These are phyloP conservation scores for Cladosporium sp. DNA, from an alignment of 2,329 filamentous ascomycete species.

Conservation along the genomic window DNA sequence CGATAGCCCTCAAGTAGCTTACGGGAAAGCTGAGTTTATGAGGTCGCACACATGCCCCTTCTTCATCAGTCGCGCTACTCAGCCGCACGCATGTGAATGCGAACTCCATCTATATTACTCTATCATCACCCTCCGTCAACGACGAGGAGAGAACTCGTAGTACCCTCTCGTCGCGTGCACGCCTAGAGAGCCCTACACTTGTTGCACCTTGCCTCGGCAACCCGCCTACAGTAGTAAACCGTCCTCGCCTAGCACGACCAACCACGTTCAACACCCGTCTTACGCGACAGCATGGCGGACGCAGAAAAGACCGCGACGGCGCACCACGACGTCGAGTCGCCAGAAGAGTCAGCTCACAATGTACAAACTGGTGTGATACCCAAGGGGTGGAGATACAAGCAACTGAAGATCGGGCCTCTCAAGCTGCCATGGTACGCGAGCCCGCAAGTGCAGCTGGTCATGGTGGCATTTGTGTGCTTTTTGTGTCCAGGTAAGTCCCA, in stretches of 20 bases:
- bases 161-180: too few species aligned
- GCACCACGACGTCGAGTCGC: conserved; percentile 12
- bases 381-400: conserved; percentile 46
- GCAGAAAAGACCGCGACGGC: conserved; percentile 18
- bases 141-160: too few species aligned
- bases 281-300: conserved; percentile 14
- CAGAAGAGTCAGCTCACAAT: conserved; percentile 14
- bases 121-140: too few species aligned
- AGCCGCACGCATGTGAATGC: conserved; percentile 6
- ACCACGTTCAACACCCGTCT: background rate
- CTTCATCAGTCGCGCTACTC: background rate
- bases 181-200: too few species aligned
- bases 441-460: conserved; percentile 44
- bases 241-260: too few species aligned
- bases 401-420: conserved; percentile 36
- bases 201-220: too few species aligned
- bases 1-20: background rate
- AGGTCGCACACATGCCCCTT: background rate
- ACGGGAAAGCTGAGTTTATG: conserved; percentile 6
- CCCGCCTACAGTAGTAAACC: too few species aligned
- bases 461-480: conserved; percentile 51
- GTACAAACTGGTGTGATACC: conserved; percentile 31
- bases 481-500: conserved; percentile 41
- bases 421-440: conserved; percentile 47
- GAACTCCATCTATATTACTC: too few species aligned